Evolutionary conservation across 441 rosid species (phyloP).

Genomic region (Erodium texanum): DNA sequence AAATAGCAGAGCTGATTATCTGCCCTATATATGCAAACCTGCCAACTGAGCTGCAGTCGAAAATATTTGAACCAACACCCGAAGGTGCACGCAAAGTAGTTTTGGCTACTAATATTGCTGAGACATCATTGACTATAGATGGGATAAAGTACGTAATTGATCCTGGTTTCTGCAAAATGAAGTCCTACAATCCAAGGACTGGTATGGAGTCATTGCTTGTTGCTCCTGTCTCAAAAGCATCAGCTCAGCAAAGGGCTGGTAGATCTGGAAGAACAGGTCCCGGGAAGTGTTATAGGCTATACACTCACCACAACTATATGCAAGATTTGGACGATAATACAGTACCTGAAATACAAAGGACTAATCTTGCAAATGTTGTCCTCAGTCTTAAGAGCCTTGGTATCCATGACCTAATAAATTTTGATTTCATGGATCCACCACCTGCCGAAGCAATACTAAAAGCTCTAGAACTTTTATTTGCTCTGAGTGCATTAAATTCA

Average conservation of each 20-base stretch:
- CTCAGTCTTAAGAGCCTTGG: conserved; percentile 95
- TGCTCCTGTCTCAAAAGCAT: conserved; percentile 91
- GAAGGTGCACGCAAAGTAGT: conserved; percentile 95
- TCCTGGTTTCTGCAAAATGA: conserved; percentile 96
- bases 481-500: conserved; percentile 80
- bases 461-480: conserved; percentile 81
- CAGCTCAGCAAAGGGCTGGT: conserved; percentile 96
- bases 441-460: conserved; percentile 92
- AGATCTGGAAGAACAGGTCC: conserved; percentile 97
- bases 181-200: conserved; percentile 89
- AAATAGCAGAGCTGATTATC: conserved; percentile 82
- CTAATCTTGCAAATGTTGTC: conserved; percentile 90
- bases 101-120: conserved; percentile 94
- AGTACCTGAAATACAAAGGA: conserved; percentile 85
- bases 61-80: conserved; percentile 93
- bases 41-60: conserved; percentile 92
- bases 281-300: conserved; percentile 83
- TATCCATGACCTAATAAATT: conserved; percentile 77
- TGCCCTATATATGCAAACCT: conserved; percentile 95
- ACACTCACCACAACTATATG: conserved; percentile 70
- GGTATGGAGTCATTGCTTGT: conserved; percentile 96
- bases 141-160: conserved; percentile 93
- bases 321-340: conserved; percentile 90
- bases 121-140: conserved; percentile 93
- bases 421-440: conserved; percentile 98